Conservation (phyloP, 164 flowering plant genomes). For the Warburgia ugandensis region DNA sequence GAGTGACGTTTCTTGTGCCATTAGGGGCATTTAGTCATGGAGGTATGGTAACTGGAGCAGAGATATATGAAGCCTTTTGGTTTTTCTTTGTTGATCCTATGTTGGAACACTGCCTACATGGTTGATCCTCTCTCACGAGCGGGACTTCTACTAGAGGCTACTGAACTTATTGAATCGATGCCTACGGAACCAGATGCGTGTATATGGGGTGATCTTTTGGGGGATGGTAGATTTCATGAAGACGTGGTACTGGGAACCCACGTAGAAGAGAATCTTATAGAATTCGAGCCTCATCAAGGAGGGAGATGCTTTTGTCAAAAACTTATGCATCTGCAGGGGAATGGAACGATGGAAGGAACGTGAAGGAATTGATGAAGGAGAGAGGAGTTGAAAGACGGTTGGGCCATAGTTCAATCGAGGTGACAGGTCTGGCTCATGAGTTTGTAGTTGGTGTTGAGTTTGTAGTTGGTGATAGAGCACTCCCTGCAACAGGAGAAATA, state of each 20-base stretch:
- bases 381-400: slow-evolving; percentile 2
- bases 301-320: slow-evolving; percentile 8
- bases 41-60: slow-evolving; percentile 3
- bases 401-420: slow-evolving; percentile 6
- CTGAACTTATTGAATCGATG: neutral
- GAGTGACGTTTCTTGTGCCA: slow-evolving; percentile 1
- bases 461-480: slow-evolving; percentile 68
- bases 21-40: slow-evolving; percentile 4
- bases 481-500: slow-evolving; percentile 38
- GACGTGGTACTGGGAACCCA: neutral
- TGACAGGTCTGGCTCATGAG: slow-evolving; percentile 33
- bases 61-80: neutral
- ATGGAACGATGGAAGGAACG: slow-evolving; percentile 1
- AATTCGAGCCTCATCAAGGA: slow-evolving; percentile 2
- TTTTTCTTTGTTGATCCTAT: slow-evolving; percentile 2
- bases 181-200: slow-evolving; percentile 1
- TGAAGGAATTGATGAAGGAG: slow-evolving; percentile 4
- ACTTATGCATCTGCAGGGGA: slow-evolving; percentile 1
- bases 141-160: slow-evolving; percentile 7
- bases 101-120: slow-evolving; percentile 8
- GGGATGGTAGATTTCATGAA: slow-evolving; percentile 1
- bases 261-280: neutral
- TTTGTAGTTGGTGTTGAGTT: too few relatives aligned
- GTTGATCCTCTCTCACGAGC: slow-evolving; percentile 10
- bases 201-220: slow-evolving; percentile 10